These are phyloP conservation scores for Claviceps lovelessii DNA, from an alignment of 2,329 filamentous ascomycete genomes.

Conservation along the genomic window DNA sequence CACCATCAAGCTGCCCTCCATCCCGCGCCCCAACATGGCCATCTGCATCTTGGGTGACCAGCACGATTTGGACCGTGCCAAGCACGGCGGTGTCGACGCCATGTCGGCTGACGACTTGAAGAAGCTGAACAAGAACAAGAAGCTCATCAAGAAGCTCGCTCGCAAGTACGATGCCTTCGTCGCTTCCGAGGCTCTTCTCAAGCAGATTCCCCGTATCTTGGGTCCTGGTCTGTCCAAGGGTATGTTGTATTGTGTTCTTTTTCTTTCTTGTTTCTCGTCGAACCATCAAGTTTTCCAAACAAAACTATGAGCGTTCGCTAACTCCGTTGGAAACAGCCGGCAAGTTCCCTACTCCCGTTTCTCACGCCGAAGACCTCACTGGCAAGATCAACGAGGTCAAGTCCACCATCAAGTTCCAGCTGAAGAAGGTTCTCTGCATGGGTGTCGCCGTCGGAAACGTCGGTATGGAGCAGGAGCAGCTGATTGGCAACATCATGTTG, in stretches of 20 bases:
- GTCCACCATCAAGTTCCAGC: slow-evolving; percentile 99
- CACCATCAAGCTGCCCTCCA: slow-evolving; percentile 85
- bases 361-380: slow-evolving; percentile 84
- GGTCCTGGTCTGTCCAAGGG: slow-evolving; percentile 96
- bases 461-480: slow-evolving; percentile 89
- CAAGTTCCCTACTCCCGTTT: slow-evolving; percentile 99
- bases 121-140: slow-evolving; percentile 99
- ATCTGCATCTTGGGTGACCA: slow-evolving; percentile 61
- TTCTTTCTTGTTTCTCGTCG: not conserved
- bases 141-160: slow-evolving; percentile 99
- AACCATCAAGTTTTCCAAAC: not conserved
- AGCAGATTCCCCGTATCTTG: slow-evolving; percentile 99
- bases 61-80: slow-evolving; percentile 99
- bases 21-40: slow-evolving; percentile 83
- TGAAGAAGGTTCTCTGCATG: slow-evolving; percentile 99
- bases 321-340: slow-evolving; percentile 47
- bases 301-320: slow-evolving; percentile 8
- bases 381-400: slow-evolving; percentile 99
- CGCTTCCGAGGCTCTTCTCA: slow-evolving; percentile 93
- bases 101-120: slow-evolving; percentile 98
- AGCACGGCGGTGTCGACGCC: slow-evolving; percentile 96
- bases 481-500: slow-evolving; percentile 98
- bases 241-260: slow-evolving; percentile 33
- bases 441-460: slow-evolving; percentile 99
- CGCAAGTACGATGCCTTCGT: slow-evolving; percentile 99